These are phyloP conservation scores for Agaricus sinodeliciosus DNA, from an alignment of 768 basidiomycete genomes.

Conservation along the genomic window DNA sequence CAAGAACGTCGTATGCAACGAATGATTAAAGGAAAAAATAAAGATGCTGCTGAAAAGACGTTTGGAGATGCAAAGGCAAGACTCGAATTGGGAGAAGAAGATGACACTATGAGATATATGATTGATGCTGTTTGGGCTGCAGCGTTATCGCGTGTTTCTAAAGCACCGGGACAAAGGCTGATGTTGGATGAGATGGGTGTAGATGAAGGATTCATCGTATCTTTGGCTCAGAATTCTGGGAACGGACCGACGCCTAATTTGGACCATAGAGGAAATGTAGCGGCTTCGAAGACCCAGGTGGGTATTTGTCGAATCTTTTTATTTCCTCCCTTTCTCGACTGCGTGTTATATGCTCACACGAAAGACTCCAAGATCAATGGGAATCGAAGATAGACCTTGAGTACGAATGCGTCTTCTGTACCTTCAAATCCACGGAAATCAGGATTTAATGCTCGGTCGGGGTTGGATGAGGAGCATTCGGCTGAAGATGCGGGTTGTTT, in stretches of 20 bases:
- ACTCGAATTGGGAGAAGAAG: not conserved
- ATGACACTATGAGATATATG: not conserved
- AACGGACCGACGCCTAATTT: not conserved
- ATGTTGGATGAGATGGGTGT: not conserved
- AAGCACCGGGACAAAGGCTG: not conserved
- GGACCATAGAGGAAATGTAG: not conserved
- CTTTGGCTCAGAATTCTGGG: not conserved
- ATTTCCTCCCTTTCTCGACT: not conserved
- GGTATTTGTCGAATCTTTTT: not conserved
- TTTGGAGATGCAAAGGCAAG: not conserved
- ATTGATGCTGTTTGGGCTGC: not conserved
- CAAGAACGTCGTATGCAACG: not conserved
- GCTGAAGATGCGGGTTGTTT: not conserved
- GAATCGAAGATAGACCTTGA: not conserved
- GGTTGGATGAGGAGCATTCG: not conserved
- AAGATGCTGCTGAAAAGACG: not conserved
- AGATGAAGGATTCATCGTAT: not conserved
- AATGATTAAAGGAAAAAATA: not conserved
- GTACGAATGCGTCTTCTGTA: not conserved
- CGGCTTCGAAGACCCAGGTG: constrained; percentile 1
- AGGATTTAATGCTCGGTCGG: not conserved
- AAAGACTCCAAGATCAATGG: not conserved
- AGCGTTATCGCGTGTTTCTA: not conserved
- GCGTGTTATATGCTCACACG: not conserved
- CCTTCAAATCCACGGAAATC: not conserved